phyloP scores from a whole-genome alignment of 2,329 filamentous ascomycete species.

The Thermothelomyces thermophilus region DNA sequence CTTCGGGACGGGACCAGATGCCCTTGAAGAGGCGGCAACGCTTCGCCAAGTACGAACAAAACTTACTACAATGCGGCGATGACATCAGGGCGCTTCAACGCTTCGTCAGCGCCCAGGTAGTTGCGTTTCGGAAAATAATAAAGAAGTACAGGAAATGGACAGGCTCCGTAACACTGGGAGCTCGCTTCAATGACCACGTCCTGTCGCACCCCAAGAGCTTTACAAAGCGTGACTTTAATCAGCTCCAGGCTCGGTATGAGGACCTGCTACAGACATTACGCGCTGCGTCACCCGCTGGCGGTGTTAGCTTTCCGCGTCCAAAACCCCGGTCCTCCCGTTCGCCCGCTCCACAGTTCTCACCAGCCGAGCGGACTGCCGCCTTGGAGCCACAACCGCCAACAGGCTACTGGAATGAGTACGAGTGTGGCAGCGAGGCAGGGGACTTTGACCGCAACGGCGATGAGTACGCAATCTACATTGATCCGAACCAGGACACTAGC shows the following conservation, averaged over 20 bases:
- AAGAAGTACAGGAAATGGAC: slow-evolving; percentile 92
- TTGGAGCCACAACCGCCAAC: slow-evolving; percentile 26
- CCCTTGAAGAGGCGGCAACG: slow-evolving; percentile 44
- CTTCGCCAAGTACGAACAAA: slow-evolving; percentile 48
- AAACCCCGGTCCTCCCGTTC: slow-evolving; percentile 8
- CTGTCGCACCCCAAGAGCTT: slow-evolving; percentile 64
- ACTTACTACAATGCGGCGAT: slow-evolving; percentile 54
- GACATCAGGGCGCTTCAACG: slow-evolving; percentile 65
- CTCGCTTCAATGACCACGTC: slow-evolving; percentile 61
- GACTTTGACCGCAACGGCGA: slow-evolving; percentile 38
- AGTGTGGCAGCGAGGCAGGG: slow-evolving; percentile 65
- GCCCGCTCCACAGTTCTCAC: slow-evolving; percentile 15
- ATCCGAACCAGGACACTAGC: slow-evolving; percentile 55
- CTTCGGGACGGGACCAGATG: slow-evolving; percentile 28
- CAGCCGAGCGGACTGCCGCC: slow-evolving; percentile 17
- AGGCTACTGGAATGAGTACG: slow-evolving; percentile 82
- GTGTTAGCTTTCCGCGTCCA: slow-evolving; percentile 14
- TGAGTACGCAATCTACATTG: slow-evolving; percentile 66
- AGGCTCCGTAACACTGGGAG: slow-evolving; percentile 57
- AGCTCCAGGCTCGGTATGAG: slow-evolving; percentile 45
- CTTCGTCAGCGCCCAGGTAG: slow-evolving; percentile 66
- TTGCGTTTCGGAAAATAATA: slow-evolving; percentile 73
- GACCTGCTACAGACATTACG: slow-evolving; percentile 44
- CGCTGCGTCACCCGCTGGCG: slow-evolving; percentile 35
- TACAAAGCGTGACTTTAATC: slow-evolving; percentile 56